Base-by-base conservation (phyloP, 73 alveolate genomes). In the Paramecium biaurelia region DNA sequence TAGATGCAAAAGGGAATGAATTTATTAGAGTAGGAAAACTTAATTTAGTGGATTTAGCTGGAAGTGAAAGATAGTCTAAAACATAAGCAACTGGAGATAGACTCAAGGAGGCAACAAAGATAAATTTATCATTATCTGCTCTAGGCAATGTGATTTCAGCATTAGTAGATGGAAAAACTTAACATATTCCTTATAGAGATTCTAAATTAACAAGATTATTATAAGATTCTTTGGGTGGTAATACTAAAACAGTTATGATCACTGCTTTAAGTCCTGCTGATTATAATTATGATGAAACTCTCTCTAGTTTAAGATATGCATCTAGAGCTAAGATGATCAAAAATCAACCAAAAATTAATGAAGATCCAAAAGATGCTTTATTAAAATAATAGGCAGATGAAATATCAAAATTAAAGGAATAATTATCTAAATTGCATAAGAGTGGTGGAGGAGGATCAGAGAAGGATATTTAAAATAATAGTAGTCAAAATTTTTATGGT, bases 301-400 rank as follows among this genome's bases (percentile, higher is more conserved):
- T 97, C 7, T 95, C 98, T 18, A 98, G 99, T 68, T 92, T 98
- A 70, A 95, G 99, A 58, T 98, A 98, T 96, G 99, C 99, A 5
- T 92, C 98, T 38, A 95, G 99, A 85, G 99, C 99, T 30, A 98
- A 98, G 92, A 92, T 93, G 57, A 98, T 98, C 23, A 96, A 97
- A 92, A 98, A 98, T 92, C 94, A 97, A 53, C 99, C 99, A 24
- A 95, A 97, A 89, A 93, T 98, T 26, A 98, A 98, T 89, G 99
- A 98, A 96, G 99, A 98, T 92, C 99, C 99, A 14, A 98, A 97
- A 92, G 99, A 98, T 92, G 99, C 99, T 26, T 94, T 97, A 34
- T 96, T 98, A 18, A 95, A 98, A 49, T 85, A 98, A 86, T 98
- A 96, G 86, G 99, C 96, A 70, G 99, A 97, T 57, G 99, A 98